Evolutionary conservation across 805 yeast species (phyloP).

Genomic region (Brettanomyces sp.): DNA sequence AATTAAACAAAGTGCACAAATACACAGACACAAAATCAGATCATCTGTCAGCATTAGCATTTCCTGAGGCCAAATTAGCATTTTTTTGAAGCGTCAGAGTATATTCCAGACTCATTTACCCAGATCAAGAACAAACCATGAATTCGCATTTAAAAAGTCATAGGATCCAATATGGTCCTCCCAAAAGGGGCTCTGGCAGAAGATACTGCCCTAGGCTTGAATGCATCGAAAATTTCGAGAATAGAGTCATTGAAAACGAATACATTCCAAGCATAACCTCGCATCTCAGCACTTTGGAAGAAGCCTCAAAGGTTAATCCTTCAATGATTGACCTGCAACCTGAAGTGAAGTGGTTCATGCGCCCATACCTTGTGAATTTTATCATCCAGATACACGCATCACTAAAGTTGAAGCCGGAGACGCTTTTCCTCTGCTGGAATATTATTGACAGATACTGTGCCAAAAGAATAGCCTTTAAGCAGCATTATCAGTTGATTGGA

Average conservation of each 20-base stretch:
- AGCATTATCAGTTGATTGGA: conserved; percentile 84
- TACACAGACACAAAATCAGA: no score
- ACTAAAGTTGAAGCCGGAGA: conserved; percentile 56
- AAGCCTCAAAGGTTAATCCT: conserved; percentile 32
- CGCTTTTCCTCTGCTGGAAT: conserved; percentile 57
- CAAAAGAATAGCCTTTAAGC: conserved; percentile 71
- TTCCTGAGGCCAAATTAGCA: not conserved
- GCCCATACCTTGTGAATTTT: conserved; percentile 73
- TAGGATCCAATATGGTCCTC: conserved; percentile 24
- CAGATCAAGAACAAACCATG: not conserved
- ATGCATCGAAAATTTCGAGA: conserved; percentile 36
- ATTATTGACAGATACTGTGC: conserved; percentile 89
- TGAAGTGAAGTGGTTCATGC: conserved; percentile 63
- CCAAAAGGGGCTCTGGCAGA: conserved; percentile 19
- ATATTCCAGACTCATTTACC: not conserved
- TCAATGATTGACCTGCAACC: conserved; percentile 77
- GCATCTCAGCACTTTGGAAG: conserved; percentile 33
- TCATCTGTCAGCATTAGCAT: no score
- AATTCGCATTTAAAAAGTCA: not conserved
- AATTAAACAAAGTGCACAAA: no score
- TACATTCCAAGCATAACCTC: conserved; percentile 30
- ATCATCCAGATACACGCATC: conserved; percentile 56
- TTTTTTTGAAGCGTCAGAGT: not conserved
- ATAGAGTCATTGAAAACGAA: conserved; percentile 33
- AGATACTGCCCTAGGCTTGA: conserved; percentile 37